Conservation (phyloP, 257 asterid species). For the Fraxinus anomala region DNA sequence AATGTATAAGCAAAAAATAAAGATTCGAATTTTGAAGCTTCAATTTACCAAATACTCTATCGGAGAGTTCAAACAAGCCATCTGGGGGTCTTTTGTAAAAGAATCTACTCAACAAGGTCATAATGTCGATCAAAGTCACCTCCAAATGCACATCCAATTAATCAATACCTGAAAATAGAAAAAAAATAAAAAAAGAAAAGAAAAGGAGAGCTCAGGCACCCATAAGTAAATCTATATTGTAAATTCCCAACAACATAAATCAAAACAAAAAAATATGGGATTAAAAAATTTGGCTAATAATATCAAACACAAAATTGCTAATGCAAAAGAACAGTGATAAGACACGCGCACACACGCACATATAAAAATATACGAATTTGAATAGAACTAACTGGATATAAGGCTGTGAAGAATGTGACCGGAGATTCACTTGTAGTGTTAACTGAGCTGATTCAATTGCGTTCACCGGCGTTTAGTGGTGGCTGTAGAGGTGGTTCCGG, state of each 20-base stretch:
- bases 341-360: neutral
- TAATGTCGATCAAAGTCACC: constrained; percentile 41
- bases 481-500: constrained; percentile 1
- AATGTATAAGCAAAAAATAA: neutral
- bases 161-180: constrained; percentile 34
- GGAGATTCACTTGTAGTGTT: constrained; percentile 27
- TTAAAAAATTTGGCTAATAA: constrained; percentile 17
- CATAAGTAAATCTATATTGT: constrained; percentile 7
- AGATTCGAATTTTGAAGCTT: neutral
- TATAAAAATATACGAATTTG: neutral
- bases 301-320: constrained; percentile 14
- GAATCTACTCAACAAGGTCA: constrained; percentile 93
- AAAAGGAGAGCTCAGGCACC: constrained; percentile 13
- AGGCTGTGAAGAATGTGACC: constrained; percentile 23
- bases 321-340: constrained; percentile 5
- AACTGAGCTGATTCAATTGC: constrained; percentile 31
- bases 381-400: constrained; percentile 15
- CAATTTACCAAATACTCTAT: constrained; percentile 81
- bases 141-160: constrained; percentile 31
- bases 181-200: neutral
- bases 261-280: neutral
- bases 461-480: constrained; percentile 24
- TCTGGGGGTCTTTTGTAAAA: constrained; percentile 95
- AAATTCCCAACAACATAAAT: constrained; percentile 5
- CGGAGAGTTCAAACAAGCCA: constrained; percentile 90